These are phyloP conservation scores for Paraconiothyrium sp. DNA, from an alignment of 2,329 filamentous ascomycete species.

Conservation along the genomic window DNA sequence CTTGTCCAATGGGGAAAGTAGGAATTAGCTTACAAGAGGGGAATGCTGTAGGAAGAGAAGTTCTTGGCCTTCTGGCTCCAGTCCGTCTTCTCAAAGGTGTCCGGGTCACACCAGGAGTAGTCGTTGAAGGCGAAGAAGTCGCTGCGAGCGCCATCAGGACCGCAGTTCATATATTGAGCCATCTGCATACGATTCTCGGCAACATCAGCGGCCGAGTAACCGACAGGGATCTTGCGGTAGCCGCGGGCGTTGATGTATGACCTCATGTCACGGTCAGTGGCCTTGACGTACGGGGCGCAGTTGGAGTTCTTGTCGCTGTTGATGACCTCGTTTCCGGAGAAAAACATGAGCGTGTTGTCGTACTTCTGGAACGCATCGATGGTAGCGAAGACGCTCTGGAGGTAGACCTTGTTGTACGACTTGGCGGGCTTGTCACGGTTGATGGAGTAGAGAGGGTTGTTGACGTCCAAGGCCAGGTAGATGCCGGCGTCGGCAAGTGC, in stretches of 20 bases:
- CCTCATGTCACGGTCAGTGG: constrained; percentile 81
- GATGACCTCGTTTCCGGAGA: constrained; percentile 82
- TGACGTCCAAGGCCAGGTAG: constrained; percentile 91
- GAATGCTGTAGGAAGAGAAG: constrained; percentile 85
- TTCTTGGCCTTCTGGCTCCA: constrained; percentile 91
- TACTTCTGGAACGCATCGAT: constrained; percentile 86
- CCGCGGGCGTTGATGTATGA: constrained; percentile 79
- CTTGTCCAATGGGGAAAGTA: not conserved
- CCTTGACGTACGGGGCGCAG: constrained; percentile 75
- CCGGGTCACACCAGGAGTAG: constrained; percentile 84
- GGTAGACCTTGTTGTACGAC: constrained; percentile 88
- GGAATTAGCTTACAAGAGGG: constrained; percentile 70
- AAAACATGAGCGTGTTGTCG: constrained; percentile 86
- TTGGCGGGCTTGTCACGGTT: constrained; percentile 76
- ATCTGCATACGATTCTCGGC: constrained; percentile 85
- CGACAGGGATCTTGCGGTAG: constrained; percentile 75
- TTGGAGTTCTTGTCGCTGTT: constrained; percentile 69
- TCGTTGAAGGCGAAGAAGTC: constrained; percentile 93
- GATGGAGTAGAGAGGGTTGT: constrained; percentile 89
- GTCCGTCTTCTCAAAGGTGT: constrained; percentile 74
- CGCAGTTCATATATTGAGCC: constrained; percentile 94
- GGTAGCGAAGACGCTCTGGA: constrained; percentile 87
- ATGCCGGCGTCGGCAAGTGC: constrained; percentile 83
- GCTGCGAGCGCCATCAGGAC: constrained; percentile 80
- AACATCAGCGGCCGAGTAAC: constrained; percentile 87